Conservation (phyloP, 2,329 filamentous ascomycete genomes). For the Fusarium falciforme region DNA sequence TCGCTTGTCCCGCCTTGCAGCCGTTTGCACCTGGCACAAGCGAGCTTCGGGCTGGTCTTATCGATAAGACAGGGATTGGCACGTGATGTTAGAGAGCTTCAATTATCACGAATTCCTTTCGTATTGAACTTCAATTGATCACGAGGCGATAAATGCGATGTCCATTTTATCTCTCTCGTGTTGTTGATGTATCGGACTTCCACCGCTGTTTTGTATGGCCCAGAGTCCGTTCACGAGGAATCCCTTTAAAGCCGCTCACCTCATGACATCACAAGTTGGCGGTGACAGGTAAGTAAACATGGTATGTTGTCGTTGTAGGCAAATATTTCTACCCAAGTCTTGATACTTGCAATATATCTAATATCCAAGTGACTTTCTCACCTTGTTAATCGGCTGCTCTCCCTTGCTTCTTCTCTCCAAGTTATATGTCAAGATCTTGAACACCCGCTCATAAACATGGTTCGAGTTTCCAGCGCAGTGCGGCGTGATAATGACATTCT, state of each 20-base stretch:
- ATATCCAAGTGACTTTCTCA: conserved; percentile 3
- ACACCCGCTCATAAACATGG: conserved; percentile 4
- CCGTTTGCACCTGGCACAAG: conserved; percentile 7
- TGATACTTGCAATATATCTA: neutral
- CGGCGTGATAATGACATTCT: neutral
- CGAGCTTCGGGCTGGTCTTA: neutral
- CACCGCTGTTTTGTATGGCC: neutral
- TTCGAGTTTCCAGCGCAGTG: conserved; percentile 12
- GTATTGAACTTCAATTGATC: neutral
- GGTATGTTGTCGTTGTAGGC: neutral
- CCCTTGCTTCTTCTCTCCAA: neutral
- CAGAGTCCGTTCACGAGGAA: neutral
- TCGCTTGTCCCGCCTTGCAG: conserved; percentile 27
- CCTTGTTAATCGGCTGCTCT: neutral
- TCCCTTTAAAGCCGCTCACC: neutral
- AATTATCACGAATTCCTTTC: neutral
- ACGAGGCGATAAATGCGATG: neutral
- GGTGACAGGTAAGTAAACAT: neutral
- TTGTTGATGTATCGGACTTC: neutral
- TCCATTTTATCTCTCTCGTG: neutral
- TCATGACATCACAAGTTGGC: neutral
- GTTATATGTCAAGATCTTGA: conserved; percentile 6
- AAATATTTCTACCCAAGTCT: neutral
- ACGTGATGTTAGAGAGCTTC: neutral
- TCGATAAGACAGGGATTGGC: neutral